phyloP scores from a whole-genome alignment of 1,284 basidiomycete genomes.

The Ceratobasidium sp. region DNA sequence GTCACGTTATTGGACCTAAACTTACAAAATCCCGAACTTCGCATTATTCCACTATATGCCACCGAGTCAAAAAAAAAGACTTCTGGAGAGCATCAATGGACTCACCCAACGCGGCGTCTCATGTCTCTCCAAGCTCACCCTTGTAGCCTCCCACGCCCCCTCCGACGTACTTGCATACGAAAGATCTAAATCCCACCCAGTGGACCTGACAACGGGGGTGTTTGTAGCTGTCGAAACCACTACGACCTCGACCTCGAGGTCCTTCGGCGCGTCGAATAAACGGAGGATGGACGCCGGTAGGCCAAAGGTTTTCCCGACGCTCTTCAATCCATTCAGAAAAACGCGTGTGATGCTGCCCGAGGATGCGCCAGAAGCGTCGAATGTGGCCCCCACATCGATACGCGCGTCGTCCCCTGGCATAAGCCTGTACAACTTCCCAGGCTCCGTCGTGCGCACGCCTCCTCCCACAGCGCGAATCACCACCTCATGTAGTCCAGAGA shows the following conservation, averaged over 20 bases:
- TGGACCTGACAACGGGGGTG: slow-evolving; percentile 9
- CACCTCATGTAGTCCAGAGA: slow-evolving; percentile 19
- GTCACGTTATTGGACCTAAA: slow-evolving; percentile 32
- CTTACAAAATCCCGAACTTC: slow-evolving; percentile 72
- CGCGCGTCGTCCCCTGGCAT: slow-evolving; percentile 62
- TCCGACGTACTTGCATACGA: slow-evolving; percentile 8
- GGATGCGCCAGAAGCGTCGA: not conserved
- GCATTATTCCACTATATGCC: slow-evolving; percentile 61
- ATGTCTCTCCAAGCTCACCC: slow-evolving; percentile 59
- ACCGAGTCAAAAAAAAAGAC: slow-evolving; percentile 7
- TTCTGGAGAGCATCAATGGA: slow-evolving; percentile 16
- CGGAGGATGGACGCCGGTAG: not conserved
- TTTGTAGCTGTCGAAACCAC: slow-evolving; percentile 6
- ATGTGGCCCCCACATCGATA: slow-evolving; percentile 49
- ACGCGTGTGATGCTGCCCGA: not conserved
- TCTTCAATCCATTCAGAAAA: not conserved
- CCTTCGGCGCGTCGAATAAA: not conserved
- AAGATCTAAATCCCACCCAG: slow-evolving; percentile 21
- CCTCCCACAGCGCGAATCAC: slow-evolving; percentile 24
- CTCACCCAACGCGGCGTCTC: slow-evolving; percentile 68
- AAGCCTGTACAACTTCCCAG: slow-evolving; percentile 60
- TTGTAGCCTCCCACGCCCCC: slow-evolving; percentile 54
- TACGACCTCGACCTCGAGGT: slow-evolving; percentile 13
- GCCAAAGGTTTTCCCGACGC: not conserved
- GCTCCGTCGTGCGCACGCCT: slow-evolving; percentile 58